Percentiles rank a stretch among this genome's conserved stretches.
Evolutionary conservation across 257 asterid species (phyloP).

Genomic region (Phtheirospermum japonicum): DNA sequence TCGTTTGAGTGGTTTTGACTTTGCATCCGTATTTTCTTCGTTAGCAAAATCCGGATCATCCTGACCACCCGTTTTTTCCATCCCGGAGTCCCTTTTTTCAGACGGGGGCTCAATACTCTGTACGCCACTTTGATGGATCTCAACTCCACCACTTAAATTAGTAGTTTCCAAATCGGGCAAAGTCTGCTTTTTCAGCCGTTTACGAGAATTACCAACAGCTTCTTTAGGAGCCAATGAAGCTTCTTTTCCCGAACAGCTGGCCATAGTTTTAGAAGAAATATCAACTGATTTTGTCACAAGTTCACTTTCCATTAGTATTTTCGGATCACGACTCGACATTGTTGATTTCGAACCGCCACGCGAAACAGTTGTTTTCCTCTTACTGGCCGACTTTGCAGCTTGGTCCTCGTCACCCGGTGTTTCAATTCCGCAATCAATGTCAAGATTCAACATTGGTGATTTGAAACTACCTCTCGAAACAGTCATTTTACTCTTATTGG

Average conservation of each 20-base stretch:
- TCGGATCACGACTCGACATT: slow-evolving; percentile 28
- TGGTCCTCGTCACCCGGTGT: slow-evolving; percentile 39
- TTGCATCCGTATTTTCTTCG: slow-evolving; percentile 30
- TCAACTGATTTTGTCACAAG: slow-evolving; percentile 20
- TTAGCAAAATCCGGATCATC: slow-evolving; percentile 32
- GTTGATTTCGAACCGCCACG: slow-evolving; percentile 38
- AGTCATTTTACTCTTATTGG: slow-evolving; percentile 40
- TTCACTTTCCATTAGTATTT: slow-evolving; percentile 29
- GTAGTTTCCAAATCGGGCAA: slow-evolving; percentile 30
- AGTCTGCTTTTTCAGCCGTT: slow-evolving; percentile 31
- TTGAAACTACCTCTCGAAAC: not conserved
- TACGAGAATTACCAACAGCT: slow-evolving; percentile 28
- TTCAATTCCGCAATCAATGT: slow-evolving; percentile 27
- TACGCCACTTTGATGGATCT: slow-evolving; percentile 29
- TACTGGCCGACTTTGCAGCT: slow-evolving; percentile 32
- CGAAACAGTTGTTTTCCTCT: slow-evolving; percentile 40
- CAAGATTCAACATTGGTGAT: not conserved
- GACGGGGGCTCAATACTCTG: slow-evolving; percentile 32
- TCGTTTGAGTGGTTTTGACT: slow-evolving; percentile 37
- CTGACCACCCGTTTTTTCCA: slow-evolving; percentile 28
- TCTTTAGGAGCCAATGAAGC: slow-evolving; percentile 33
- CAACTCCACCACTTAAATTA: slow-evolving; percentile 29
- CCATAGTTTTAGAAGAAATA: slow-evolving; percentile 33
- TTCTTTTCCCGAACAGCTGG: slow-evolving; percentile 24
- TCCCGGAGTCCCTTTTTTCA: slow-evolving; percentile 27